Conservation (phyloP, 1,284 basidiomycete species). For the Volvariella volvacea region DNA sequence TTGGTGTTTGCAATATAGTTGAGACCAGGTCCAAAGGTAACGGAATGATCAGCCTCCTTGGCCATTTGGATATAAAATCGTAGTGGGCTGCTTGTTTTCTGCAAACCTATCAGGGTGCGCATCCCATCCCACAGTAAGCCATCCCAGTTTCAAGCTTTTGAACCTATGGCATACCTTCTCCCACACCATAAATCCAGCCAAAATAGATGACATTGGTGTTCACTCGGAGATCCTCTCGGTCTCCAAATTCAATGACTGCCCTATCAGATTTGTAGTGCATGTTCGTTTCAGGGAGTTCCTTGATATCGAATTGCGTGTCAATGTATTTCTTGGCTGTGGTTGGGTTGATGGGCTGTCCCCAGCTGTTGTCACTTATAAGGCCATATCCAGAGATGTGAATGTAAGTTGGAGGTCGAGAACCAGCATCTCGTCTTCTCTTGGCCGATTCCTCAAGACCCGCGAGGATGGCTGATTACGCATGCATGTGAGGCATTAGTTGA, state of each 20-base stretch:
- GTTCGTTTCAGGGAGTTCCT: slow-evolving; percentile 20
- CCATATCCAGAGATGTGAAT: slow-evolving; percentile 35
- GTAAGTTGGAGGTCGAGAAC: slow-evolving; percentile 31
- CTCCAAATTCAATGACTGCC: slow-evolving; percentile 31
- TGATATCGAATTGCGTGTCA: slow-evolving; percentile 28
- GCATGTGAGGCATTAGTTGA: too few relatives aligned
- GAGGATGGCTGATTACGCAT: slow-evolving; percentile 26
- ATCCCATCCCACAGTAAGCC: not conserved
- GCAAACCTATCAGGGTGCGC: slow-evolving; percentile 17
- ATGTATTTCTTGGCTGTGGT: slow-evolving; percentile 17
- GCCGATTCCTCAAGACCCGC: slow-evolving; percentile 27
- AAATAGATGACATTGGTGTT: slow-evolving; percentile 35
- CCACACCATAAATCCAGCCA: slow-evolving; percentile 32
- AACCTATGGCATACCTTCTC: slow-evolving; percentile 22
- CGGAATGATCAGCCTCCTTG: slow-evolving; percentile 23
- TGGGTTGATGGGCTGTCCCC: too few relatives aligned
- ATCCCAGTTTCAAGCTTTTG: not conserved
- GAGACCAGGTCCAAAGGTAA: slow-evolving; percentile 32
- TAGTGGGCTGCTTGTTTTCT: slow-evolving; percentile 25
- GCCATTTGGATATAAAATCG: slow-evolving; percentile 26
- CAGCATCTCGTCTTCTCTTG: slow-evolving; percentile 17
- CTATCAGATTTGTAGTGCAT: slow-evolving; percentile 31
- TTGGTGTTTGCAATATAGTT: slow-evolving; percentile 31
- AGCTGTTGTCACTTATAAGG: slow-evolving; percentile 31
- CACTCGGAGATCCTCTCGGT: slow-evolving; percentile 29